Conservation (phyloP, 176 grass and related monocot genomes). For the Tillandsia fasciculata region DNA sequence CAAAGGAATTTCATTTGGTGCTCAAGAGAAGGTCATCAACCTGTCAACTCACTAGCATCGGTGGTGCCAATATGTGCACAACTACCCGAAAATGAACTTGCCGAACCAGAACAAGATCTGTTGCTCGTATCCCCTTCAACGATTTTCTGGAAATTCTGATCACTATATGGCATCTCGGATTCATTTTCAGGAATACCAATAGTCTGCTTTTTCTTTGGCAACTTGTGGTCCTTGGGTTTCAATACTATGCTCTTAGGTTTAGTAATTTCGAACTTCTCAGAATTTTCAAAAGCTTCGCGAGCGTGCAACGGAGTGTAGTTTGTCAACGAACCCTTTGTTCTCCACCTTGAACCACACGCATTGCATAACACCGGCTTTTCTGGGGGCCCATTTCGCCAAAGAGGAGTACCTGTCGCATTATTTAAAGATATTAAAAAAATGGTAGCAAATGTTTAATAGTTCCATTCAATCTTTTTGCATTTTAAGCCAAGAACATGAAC, state of each 20-base stretch:
- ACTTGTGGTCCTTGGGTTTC: conserved; percentile 30
- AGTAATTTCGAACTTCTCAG: conserved; percentile 12
- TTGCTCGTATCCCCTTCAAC: conserved; percentile 29
- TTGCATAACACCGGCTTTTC: conserved; percentile 52
- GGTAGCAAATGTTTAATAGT: too few species aligned
- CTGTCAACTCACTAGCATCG: conserved; percentile 29
- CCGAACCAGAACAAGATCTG: conserved; percentile 25
- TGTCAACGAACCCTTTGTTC: conserved; percentile 42
- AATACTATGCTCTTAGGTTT: conserved; percentile 24
- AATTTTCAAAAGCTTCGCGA: conserved; percentile 21
- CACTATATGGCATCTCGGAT: conserved; percentile 20
- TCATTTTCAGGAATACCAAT: conserved; percentile 32
- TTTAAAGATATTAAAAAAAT: conserved; percentile 5
- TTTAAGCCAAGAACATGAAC: conserved; percentile 2
- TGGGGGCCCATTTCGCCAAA: conserved; percentile 44
- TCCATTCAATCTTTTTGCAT: not conserved
- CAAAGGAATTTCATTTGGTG: conserved; percentile 9
- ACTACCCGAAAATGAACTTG: conserved; percentile 40
- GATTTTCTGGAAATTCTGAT: conserved; percentile 28
- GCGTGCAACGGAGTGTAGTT: conserved; percentile 39
- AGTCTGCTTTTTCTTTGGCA: conserved; percentile 21
- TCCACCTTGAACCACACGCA: conserved; percentile 54
- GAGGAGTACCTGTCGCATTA: conserved; percentile 40
- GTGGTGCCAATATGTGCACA: conserved; percentile 39
- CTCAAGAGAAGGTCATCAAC: conserved; percentile 16